Evolutionary conservation across 164 flowering plant genomes (phyloP).

Genomic region (Sextonia rubra): DNA sequence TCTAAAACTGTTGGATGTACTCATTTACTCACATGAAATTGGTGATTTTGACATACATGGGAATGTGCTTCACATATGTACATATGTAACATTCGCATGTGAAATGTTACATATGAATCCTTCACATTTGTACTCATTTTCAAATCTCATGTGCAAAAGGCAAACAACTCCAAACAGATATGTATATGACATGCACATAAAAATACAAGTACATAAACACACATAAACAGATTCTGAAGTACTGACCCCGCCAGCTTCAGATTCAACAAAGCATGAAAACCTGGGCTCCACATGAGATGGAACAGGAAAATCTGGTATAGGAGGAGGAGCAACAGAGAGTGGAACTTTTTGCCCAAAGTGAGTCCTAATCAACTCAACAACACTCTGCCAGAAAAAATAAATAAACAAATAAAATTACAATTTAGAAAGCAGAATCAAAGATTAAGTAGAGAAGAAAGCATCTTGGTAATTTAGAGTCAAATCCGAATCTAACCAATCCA

Average conservation of each 20-base stretch:
- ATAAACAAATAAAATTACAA: background rate
- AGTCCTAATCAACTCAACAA: conserved; percentile 70
- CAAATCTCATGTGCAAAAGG: too few species aligned
- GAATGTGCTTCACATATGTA: too few species aligned
- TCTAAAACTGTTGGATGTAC: too few species aligned
- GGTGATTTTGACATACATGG: too few species aligned
- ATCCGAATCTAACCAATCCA: conserved; percentile 7
- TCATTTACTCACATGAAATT: too few species aligned
- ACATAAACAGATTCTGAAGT: background rate
- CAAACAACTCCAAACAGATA: background rate
- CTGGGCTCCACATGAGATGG: conserved; percentile 83
- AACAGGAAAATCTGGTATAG: conserved; percentile 50
- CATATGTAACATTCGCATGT: too few species aligned
- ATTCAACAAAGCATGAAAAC: conserved; percentile 84
- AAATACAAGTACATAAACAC: background rate
- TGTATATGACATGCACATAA: background rate
- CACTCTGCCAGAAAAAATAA: conserved; percentile 42
- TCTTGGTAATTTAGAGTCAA: background rate
- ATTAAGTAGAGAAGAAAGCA: background rate
- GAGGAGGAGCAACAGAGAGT: conserved; percentile 30
- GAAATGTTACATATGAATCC: too few species aligned
- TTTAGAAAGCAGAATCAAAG: conserved; percentile 1
- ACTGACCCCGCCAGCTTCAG: conserved; percentile 97
- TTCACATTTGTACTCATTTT: too few species aligned
- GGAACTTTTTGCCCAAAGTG: conserved; percentile 71